Evolutionary conservation across 768 basidiomycete species (phyloP).

Genomic region (Kwoniella mangroviensis): DNA sequence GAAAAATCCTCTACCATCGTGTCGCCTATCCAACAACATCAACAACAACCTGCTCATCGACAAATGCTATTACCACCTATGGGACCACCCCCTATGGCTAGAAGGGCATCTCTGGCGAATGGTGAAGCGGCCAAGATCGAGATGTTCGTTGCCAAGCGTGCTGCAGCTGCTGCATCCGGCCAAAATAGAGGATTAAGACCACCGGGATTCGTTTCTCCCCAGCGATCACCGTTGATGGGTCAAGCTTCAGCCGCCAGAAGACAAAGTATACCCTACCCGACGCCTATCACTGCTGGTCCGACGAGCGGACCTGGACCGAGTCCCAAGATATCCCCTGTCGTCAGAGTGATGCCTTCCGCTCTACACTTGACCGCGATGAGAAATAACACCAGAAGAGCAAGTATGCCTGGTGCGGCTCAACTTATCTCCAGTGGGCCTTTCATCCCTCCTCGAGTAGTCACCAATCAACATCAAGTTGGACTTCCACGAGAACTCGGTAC

Average conservation of each 20-base stretch:
- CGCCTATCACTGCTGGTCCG: slow-evolving; percentile 31
- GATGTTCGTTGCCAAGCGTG: slow-evolving; percentile 40
- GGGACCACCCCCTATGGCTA: slow-evolving; percentile 30
- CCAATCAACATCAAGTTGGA: slow-evolving; percentile 26
- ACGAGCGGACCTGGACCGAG: slow-evolving; percentile 18
- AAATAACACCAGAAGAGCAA: slow-evolving; percentile 50
- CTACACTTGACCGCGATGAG: slow-evolving; percentile 49
- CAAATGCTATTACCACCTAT: slow-evolving; percentile 28
- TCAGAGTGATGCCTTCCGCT: slow-evolving; percentile 40
- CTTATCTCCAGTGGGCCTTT: slow-evolving; percentile 52
- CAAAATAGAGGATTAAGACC: slow-evolving; percentile 10
- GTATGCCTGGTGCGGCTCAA: slow-evolving; percentile 39
- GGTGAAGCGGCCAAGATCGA: slow-evolving; percentile 47
- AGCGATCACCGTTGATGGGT: slow-evolving; percentile 21
- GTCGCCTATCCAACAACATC: not conserved
- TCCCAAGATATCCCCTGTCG: slow-evolving; percentile 36
- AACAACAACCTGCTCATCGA: not conserved
- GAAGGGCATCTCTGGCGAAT: slow-evolving; percentile 45
- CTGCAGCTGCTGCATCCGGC: slow-evolving; percentile 20
- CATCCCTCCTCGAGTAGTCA: slow-evolving; percentile 49
- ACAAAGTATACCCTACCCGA: slow-evolving; percentile 54
- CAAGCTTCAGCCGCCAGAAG: slow-evolving; percentile 35
- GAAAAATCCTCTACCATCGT: slow-evolving; percentile 14
- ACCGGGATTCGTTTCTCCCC: slow-evolving; percentile 26
- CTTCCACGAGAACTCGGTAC: slow-evolving; percentile 36